phyloP scores from a whole-genome alignment of 2,329 filamentous ascomycete genomes.

The Colletotrichum aenigma region DNA sequence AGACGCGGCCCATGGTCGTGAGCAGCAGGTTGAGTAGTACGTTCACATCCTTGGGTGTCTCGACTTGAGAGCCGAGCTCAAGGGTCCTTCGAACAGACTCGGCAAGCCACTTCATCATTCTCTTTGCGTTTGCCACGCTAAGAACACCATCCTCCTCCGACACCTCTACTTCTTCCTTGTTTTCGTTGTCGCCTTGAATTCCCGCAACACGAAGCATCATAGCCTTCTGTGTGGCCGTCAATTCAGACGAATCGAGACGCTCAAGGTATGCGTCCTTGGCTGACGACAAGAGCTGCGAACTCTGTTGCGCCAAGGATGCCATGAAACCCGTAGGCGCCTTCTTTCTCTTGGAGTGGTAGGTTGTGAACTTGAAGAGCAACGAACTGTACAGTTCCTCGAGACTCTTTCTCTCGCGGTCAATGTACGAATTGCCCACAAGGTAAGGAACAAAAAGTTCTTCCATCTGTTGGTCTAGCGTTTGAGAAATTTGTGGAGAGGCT shows the following conservation, averaged over 20 bases:
- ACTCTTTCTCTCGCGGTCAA: constrained; percentile 70
- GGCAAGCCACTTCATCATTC: constrained; percentile 97
- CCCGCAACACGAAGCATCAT: constrained; percentile 92
- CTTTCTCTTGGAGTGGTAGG: constrained; percentile 89
- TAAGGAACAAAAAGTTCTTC: constrained; percentile 80
- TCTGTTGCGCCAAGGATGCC: constrained; percentile 87
- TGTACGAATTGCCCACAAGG: constrained; percentile 71
- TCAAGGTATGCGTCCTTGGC: constrained; percentile 92
- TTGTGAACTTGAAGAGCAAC: constrained; percentile 92
- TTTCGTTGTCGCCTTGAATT: constrained; percentile 74
- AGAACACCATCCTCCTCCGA: constrained; percentile 87
- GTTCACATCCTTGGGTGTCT: constrained; percentile 93
- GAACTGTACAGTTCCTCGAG: constrained; percentile 88
- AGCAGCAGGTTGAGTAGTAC: constrained; percentile 84
- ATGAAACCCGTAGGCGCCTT: constrained; percentile 93
- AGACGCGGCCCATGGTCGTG: constrained; percentile 85
- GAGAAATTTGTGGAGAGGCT: constrained; percentile 83
- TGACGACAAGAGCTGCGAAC: constrained; percentile 84
- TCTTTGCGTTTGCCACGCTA: constrained; percentile 86
- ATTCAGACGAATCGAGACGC: constrained; percentile 84
- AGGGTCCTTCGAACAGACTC: constrained; percentile 91
- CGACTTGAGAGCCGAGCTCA: constrained; percentile 84
- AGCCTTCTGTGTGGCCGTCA: constrained; percentile 85
- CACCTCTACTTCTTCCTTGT: constrained; percentile 87
- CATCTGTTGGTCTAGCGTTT: constrained; percentile 74